Evolutionary conservation across 164 flowering plant species (phyloP), one percentile per base, ranked within the genome.

Genomic region (Liquidambar formosana): DNA sequence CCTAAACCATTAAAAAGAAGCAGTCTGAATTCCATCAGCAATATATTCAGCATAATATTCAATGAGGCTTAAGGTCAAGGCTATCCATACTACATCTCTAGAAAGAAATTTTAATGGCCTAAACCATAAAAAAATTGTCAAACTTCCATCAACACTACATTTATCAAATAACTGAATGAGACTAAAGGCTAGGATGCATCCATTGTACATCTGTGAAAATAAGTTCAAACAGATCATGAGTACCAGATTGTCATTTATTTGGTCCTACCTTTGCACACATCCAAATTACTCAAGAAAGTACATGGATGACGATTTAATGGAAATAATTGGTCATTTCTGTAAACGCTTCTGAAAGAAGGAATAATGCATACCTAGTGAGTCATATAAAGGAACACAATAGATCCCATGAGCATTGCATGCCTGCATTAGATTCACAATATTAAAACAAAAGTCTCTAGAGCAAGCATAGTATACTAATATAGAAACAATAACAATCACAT

Each of bases 341-440:
- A 65, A 26, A 41, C 15, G 19, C 54, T 1, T 26, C 27, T 14
- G 18, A 49, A 65, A 12, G 14, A 65, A 38, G 28, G 33, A 14
- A 18, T 45, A 23, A 63, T 59, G 61, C 86, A 48, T 93, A 93
- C 99, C 99, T 45, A 96, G 83, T 13, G 97, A 87, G 71, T 96
- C 99, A 77, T 96, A 96, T 49, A 96, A 74, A 72, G 99, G 99
- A 75, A 96, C 98, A 74, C 98, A 96, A 70, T 82, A 82, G 64
- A 94, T 77, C 51, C 96, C 99, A 74, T 92, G 98, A 73, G 98
- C 98, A 84, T 96, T 96, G 80, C 99, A 96, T 18, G 98, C 99
- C 97, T 96, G 97, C 80, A 83, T 48, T 38, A 61, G 44, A 23
- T 15, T 54, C 43, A 15, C 12, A 65, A 25, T 45, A 63, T 57